A percentile compares a stretch with the other conserved stretches of the same genome.
phyloP scores from a whole-genome alignment of 352 stramenopile genomes.

The Phytophthora syringae region DNA sequence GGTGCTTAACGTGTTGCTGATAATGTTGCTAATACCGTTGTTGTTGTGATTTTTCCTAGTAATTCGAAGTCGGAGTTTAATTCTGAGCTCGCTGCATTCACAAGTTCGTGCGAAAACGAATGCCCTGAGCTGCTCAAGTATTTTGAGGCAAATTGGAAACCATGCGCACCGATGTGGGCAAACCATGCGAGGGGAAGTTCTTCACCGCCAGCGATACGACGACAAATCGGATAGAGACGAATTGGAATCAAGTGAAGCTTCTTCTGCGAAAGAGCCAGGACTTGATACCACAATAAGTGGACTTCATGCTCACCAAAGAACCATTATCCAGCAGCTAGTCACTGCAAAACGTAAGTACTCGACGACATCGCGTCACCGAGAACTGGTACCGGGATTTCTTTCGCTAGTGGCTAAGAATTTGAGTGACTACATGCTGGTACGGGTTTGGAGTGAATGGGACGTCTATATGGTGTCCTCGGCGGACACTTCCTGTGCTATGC shows the following conservation, averaged over 20 bases:
- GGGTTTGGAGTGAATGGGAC: conserved; percentile 3
- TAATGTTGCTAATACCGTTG: background rate
- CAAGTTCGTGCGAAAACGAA: background rate
- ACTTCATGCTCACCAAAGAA: conserved; percentile 16
- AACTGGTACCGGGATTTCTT: background rate
- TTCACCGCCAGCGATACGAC: conserved; percentile 23
- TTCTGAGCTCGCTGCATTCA: background rate
- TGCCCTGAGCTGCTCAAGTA: background rate
- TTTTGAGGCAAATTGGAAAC: conserved; percentile 14
- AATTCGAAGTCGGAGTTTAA: background rate
- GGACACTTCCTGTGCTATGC: background rate
- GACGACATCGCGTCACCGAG: background rate
- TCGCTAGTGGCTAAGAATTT: background rate
- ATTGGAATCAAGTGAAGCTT: conserved; percentile 31
- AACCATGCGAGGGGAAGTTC: conserved; percentile 11
- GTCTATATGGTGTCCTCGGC: background rate
- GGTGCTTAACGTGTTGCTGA: conserved; percentile 7
- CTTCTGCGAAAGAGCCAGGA: conserved; percentile 6
- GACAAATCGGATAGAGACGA: conserved; percentile 30
- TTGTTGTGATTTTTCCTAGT: background rate
- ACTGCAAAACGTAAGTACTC: background rate
- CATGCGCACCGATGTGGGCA: conserved; percentile 23
- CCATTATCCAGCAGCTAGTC: background rate
- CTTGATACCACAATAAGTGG: conserved; percentile 12
- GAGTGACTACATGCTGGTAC: background rate